Conservation (phyloP, 2,329 filamentous ascomycete species). For the Sarocladium kiliense region DNA sequence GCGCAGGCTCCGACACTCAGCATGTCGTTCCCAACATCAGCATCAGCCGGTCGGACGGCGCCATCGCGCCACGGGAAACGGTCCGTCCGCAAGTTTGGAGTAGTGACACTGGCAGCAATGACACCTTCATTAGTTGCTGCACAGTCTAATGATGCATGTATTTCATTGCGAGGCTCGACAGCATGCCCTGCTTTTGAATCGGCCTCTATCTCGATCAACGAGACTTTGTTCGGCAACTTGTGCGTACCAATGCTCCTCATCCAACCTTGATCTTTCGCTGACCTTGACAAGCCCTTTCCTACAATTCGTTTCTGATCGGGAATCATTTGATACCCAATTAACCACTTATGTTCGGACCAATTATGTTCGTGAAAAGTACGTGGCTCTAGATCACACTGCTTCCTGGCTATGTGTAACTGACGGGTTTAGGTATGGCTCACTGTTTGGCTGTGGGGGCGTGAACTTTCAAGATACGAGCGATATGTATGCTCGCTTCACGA, state of each 20-base stretch:
- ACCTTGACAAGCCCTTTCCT: slow-evolving; percentile 68
- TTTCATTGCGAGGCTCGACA: slow-evolving; percentile 66
- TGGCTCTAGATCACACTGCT: slow-evolving; percentile 10
- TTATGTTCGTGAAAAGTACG: slow-evolving; percentile 77
- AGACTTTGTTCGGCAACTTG: slow-evolving; percentile 56
- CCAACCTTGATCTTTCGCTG: slow-evolving; percentile 10
- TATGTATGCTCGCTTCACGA: slow-evolving; percentile 91
- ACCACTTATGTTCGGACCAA: slow-evolving; percentile 65
- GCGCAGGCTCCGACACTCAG: not conserved
- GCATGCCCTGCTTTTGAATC: slow-evolving; percentile 67
- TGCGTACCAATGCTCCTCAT: slow-evolving; percentile 35
- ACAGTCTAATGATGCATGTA: slow-evolving; percentile 38
- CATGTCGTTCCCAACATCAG: not conserved
- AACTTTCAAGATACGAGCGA: slow-evolving; percentile 73
- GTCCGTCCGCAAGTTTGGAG: not conserved
- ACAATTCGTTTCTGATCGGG: slow-evolving; percentile 67
- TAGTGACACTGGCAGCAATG: slow-evolving; percentile 20
- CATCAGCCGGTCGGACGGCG: not conserved
- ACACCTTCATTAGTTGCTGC: slow-evolving; percentile 26
- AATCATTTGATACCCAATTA: slow-evolving; percentile 74
- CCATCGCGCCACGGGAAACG: not conserved
- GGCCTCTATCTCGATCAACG: slow-evolving; percentile 65
- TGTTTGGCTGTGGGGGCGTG: slow-evolving; percentile 75
- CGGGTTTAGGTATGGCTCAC: slow-evolving; percentile 63
- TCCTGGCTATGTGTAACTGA: too few relatives aligned